These are phyloP conservation scores for Plasmodium vinckei DNA, from an alignment of 169 alveolate genomes.

Conservation along the genomic window DNA sequence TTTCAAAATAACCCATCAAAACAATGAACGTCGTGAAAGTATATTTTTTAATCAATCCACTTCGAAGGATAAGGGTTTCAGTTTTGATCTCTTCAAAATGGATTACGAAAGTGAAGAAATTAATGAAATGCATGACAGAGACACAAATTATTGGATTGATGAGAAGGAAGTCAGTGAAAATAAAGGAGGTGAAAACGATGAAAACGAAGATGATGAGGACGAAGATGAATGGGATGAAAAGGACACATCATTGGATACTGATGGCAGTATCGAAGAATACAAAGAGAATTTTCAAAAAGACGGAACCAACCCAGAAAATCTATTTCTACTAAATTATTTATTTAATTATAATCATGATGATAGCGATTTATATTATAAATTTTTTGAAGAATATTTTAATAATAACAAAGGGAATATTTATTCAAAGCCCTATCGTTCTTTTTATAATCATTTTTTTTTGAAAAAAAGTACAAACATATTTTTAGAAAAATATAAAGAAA, in stretches of 20 bases:
- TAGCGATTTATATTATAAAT: constrained; percentile 48
- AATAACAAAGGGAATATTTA: constrained; percentile 47
- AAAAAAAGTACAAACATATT: constrained; percentile 42
- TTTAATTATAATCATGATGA: constrained; percentile 60
- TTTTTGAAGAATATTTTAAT: constrained; percentile 72
- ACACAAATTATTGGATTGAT: not conserved
- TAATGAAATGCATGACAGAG: not conserved
- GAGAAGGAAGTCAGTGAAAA: not conserved
- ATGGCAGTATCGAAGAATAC: not conserved
- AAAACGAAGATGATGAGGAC: not conserved
- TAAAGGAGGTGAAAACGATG: not conserved
- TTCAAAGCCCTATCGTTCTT: constrained; percentile 42
- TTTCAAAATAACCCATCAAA: constrained; percentile 35
- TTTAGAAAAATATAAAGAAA: not conserved
- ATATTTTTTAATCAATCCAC: not conserved
- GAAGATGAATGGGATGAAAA: constrained; percentile 2
- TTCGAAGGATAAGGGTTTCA: not conserved
- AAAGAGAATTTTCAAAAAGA: not conserved
- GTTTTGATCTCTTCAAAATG: constrained; percentile 37
- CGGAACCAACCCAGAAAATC: not conserved
- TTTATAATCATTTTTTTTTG: constrained; percentile 44
- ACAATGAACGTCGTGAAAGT: not conserved
- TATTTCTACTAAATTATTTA: constrained; percentile 16
- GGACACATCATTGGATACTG: not conserved
- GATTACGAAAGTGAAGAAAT: constrained; percentile 30